Conservation (phyloP, 495 filamentous ascomycete species). For the Podospora sp. region DNA sequence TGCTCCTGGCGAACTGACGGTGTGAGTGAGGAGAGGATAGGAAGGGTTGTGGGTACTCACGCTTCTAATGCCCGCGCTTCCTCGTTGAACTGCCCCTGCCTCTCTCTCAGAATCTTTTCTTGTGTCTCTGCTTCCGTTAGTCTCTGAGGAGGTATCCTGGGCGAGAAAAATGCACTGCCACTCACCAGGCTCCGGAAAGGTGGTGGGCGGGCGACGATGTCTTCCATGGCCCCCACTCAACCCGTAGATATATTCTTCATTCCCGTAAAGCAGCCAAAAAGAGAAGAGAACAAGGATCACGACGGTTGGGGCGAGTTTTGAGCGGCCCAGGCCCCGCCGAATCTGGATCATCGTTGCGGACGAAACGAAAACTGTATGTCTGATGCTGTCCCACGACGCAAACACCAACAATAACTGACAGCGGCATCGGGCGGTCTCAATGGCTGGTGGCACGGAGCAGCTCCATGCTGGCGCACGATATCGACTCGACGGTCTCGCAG, state of each 20-base stretch:
- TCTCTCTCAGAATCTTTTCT: not conserved
- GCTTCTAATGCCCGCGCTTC: constrained; percentile 42
- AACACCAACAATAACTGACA: not conserved
- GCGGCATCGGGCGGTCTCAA: not conserved
- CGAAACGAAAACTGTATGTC: not conserved
- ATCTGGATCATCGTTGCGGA: not conserved
- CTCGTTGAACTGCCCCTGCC: constrained; percentile 41
- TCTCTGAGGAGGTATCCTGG: no score
- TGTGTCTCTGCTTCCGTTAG: constrained; percentile 1
- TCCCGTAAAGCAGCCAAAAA: not conserved
- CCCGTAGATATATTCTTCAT: not conserved
- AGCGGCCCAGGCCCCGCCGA: not conserved
- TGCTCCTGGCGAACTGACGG: constrained; percentile 31
- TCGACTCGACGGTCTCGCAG: not conserved
- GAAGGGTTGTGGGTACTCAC: constrained; percentile 35
- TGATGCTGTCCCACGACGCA: not conserved
- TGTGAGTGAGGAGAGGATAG: constrained; percentile 8
- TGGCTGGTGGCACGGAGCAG: not conserved
- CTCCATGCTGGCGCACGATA: not conserved
- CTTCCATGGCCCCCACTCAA: not conserved
- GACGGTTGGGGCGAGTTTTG: not conserved
- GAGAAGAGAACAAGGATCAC: not conserved
- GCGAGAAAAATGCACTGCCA: no score
- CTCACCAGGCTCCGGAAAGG: not conserved
- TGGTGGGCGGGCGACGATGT: not conserved